Evolutionary conservation across 1,284 basidiomycete genomes (phyloP).

Genomic region (Trametes polyzona): DNA sequence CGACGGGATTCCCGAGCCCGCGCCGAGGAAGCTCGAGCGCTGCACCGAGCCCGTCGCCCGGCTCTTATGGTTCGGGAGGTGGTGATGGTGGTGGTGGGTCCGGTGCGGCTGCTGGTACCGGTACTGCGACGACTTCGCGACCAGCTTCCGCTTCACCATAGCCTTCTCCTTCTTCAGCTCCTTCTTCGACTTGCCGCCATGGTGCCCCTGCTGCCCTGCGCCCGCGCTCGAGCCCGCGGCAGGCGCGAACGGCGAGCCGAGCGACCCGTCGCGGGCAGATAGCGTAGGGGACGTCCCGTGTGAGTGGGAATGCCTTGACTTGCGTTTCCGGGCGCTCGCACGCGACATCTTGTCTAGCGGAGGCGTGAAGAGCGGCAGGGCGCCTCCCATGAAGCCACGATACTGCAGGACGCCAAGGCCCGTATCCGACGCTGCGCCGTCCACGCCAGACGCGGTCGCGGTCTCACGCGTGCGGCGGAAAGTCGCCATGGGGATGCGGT

Average conservation of each 20-base stretch:
- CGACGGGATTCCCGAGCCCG: constrained; percentile 31
- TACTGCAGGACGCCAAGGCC: constrained; percentile 35
- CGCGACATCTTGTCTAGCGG: constrained; percentile 32
- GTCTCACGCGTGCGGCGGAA: constrained; percentile 69
- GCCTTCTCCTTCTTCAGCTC: constrained; percentile 64
- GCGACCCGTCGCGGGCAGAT: constrained; percentile 57
- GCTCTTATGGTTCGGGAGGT: constrained; percentile 62
- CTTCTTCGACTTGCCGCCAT: constrained; percentile 34
- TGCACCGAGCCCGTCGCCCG: constrained; percentile 63
- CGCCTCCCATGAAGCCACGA: constrained; percentile 37
- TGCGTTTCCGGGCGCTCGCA: constrained; percentile 27
- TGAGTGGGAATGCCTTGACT: constrained; percentile 32
- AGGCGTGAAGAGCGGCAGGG: constrained; percentile 42
- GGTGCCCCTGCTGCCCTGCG: constrained; percentile 9
- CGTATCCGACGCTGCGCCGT: constrained; percentile 41
- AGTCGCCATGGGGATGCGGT: constrained; percentile 71
- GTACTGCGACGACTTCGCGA: constrained; percentile 45
- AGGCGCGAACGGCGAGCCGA: constrained; percentile 22
- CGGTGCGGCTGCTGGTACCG: constrained; percentile 47
- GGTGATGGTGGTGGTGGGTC: constrained; percentile 56
- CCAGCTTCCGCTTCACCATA: constrained; percentile 58
- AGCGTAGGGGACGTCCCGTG: constrained; percentile 55
- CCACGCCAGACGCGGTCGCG: constrained; percentile 34
- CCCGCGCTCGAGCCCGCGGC: constrained; percentile 18
- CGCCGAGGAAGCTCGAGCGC: constrained; percentile 50